Percentiles rank a stretch among this genome's conserved stretches.
Evolutionary conservation across 495 filamentous ascomycete species (phyloP).

Genomic region (Neurospora sublineolata): DNA sequence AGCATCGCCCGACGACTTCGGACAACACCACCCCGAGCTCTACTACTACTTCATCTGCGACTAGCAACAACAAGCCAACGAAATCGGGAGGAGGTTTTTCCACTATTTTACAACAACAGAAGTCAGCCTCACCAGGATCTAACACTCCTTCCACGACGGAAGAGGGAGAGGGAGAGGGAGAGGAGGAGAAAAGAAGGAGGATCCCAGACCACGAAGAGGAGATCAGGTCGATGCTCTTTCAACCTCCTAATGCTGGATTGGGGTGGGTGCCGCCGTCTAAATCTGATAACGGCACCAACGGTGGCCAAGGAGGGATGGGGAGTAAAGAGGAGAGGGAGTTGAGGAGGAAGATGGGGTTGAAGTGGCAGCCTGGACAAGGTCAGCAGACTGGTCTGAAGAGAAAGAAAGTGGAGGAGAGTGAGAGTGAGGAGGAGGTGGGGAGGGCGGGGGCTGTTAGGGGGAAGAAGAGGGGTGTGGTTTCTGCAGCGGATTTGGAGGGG

Average conservation of each 20-base stretch:
- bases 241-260: constrained; percentile 28
- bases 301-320: neutral
- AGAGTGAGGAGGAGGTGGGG: constrained; percentile 52
- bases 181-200: neutral
- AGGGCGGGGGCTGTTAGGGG: constrained; percentile 41
- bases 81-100: constrained; percentile 9
- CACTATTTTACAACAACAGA: constrained; percentile 1
- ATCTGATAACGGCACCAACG: neutral
- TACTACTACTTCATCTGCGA: constrained; percentile 1
- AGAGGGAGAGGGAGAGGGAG: neutral
- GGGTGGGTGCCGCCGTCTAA: constrained; percentile 11
- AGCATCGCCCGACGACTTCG: constrained; percentile 5
- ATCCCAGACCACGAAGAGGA: constrained; percentile 12
- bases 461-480: constrained; percentile 15
- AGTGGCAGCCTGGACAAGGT: constrained; percentile 8
- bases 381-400: constrained; percentile 5
- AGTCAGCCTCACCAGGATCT: too few species aligned
- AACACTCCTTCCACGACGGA: too few species aligned
- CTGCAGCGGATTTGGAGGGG: neutral
- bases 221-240: constrained; percentile 12
- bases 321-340: constrained; percentile 15
- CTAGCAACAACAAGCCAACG: neutral
- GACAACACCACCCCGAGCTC: neutral
- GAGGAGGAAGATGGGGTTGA: constrained; percentile 22
- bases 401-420: constrained; percentile 27